These are phyloP conservation scores for Penicillium parvum DNA, from an alignment of 495 filamentous ascomycete species.

Conservation along the genomic window DNA sequence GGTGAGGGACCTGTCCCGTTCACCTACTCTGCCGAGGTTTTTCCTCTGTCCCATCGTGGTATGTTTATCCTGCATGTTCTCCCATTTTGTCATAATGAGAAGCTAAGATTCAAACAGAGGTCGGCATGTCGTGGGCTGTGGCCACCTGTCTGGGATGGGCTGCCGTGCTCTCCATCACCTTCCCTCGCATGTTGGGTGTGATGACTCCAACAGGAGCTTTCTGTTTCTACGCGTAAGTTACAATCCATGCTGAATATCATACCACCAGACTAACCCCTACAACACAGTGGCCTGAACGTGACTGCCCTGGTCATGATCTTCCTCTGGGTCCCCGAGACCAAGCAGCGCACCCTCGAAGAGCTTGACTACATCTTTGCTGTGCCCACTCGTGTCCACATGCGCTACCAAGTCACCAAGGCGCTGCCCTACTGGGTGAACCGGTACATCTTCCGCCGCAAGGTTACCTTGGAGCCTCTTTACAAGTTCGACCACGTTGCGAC, in stretches of 20 bases:
- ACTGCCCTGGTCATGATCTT: slow-evolving; percentile 67
- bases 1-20: slow-evolving; percentile 70
- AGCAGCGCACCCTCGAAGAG: slow-evolving; percentile 76
- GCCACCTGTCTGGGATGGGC: slow-evolving; percentile 72
- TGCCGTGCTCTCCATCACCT: slow-evolving; percentile 65
- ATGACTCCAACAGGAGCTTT: slow-evolving; percentile 53
- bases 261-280: slow-evolving; percentile 11
- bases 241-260: not conserved
- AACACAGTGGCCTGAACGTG: slow-evolving; percentile 60
- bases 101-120: slow-evolving; percentile 36
- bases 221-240: slow-evolving; percentile 44
- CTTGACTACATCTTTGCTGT: slow-evolving; percentile 81
- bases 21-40: slow-evolving; percentile 75
- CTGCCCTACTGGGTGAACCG: slow-evolving; percentile 69
- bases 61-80: slow-evolving; percentile 6
- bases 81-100: slow-evolving; percentile 1
- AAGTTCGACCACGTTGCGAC: slow-evolving; percentile 44
- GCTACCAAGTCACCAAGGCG: slow-evolving; percentile 58
- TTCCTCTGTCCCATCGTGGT: slow-evolving; percentile 68
- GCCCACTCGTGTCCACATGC: slow-evolving; percentile 56
- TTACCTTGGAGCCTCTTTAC: slow-evolving; percentile 60
- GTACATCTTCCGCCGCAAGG: slow-evolving; percentile 56
- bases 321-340: slow-evolving; percentile 73
- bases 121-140: slow-evolving; percentile 74
- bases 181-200: slow-evolving; percentile 58